These are phyloP conservation scores for sunflower (Helianthus annuus) DNA, from an alignment of 129 eudicot species.

Conservation along the genomic window HanXRQr2.0-SUNRISE NC_035442.2:16868437-16868936, in stretches of 20 bases:
- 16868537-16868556: conserved; percentile 66
- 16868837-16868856: no score
- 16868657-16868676: conserved; percentile 53
- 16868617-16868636: conserved; percentile 61
- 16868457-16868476: conserved; percentile 34
- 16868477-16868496: conserved; percentile 59
- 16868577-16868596: conserved; percentile 56
- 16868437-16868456: not conserved
- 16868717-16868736: not conserved
- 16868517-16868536: conserved; percentile 55
- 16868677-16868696: conserved; percentile 18
- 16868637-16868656: conserved; percentile 57
- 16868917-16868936: no score
- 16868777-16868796: not conserved
- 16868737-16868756: not conserved
- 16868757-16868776: not conserved
- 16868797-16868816: no score
- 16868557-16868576: conserved; percentile 70
- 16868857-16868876: no score
- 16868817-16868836: no score
- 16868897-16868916: no score
- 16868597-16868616: conserved; percentile 71
- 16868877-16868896: no score
- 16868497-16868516: conserved; percentile 61
- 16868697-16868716: not conserved